These are phyloP conservation scores for Salisapilia sapeloensis DNA, from an alignment of 352 stramenopile genomes.

Conservation along the genomic window DNA sequence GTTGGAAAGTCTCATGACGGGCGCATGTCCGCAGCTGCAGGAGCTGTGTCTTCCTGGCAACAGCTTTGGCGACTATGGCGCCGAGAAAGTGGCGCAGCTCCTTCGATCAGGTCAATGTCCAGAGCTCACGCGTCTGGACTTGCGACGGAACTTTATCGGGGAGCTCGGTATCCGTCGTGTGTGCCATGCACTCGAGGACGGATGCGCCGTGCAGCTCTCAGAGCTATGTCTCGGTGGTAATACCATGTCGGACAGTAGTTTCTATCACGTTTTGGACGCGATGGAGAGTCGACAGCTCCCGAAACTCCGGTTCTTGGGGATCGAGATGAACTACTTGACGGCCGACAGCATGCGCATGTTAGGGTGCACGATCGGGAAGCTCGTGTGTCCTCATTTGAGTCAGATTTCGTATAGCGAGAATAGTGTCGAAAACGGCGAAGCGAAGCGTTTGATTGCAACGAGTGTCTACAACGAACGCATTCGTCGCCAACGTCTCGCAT, in stretches of 20 bases:
- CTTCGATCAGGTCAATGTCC: slow-evolving; percentile 60
- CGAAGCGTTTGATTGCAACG: slow-evolving; percentile 60
- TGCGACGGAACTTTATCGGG: slow-evolving; percentile 76
- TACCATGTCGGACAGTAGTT: slow-evolving; percentile 71
- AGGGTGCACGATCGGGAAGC: slow-evolving; percentile 59
- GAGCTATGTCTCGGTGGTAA: slow-evolving; percentile 73
- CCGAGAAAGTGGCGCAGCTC: slow-evolving; percentile 67
- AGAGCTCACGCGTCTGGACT: slow-evolving; percentile 55
- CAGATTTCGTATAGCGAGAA: slow-evolving; percentile 82
- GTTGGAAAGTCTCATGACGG: slow-evolving; percentile 61
- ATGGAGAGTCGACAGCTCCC: slow-evolving; percentile 58
- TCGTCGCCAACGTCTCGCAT: slow-evolving; percentile 29
- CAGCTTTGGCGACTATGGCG: slow-evolving; percentile 73
- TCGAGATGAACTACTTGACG: slow-evolving; percentile 79
- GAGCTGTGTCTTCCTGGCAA: slow-evolving; percentile 72
- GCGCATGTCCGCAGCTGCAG: slow-evolving; percentile 55
- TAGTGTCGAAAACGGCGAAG: slow-evolving; percentile 49
- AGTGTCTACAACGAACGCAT: slow-evolving; percentile 65
- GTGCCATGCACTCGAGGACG: slow-evolving; percentile 52
- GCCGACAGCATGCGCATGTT: slow-evolving; percentile 76
- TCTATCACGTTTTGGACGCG: slow-evolving; percentile 63
- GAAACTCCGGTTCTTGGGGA: slow-evolving; percentile 51
- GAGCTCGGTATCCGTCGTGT: slow-evolving; percentile 57
- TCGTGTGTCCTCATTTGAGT: slow-evolving; percentile 57
- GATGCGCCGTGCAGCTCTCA: slow-evolving; percentile 38